Base-by-base conservation (phyloP, 2,329 filamentous ascomycete genomes). In the Hymenotorrendiella dingleyae region DNA sequence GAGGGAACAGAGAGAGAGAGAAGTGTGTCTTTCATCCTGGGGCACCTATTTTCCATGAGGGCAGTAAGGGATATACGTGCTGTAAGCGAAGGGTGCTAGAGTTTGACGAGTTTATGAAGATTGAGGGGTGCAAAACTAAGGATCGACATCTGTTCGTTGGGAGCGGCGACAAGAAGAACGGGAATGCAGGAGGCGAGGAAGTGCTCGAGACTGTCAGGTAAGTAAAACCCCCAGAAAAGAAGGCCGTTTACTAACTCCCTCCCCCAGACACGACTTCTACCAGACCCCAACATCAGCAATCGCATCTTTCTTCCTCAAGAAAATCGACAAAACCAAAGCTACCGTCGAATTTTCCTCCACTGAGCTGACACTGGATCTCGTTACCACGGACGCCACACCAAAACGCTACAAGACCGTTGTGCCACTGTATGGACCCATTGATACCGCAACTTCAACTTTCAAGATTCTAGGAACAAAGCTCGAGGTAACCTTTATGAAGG, bases 91-190 rank as follows among this genome's bases (percentile, higher is more conserved):
- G 89, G 27, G 93, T 98, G 45, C 69, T 98, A 46, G 93, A 98
- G 62, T 98, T 98, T 65, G 90, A 98, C 63, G 84, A 97, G 65
- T 98, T 98, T 67, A 82, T 98, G 82, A 93, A 86, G 66, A 91
- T 98, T 46, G 81, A 86, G 56, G 93, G 93, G 1, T 98, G 93
- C 68, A 81, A 80, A 63, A 89, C 84, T 32, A 93, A 90, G 66
- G 70, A 73, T 32, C 73, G 76, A 47, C 93, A 98, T 70, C 66
- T 95, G 53, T 98, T 96, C 59, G 74, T 97, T 24, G 86, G 86
- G 4, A 84, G 75, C 52, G 86, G 79, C 6, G 74, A 80, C 54
- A 78, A 76, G 55, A 86, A 87, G 65, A 70, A 61, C 62, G 54
- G 67, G 63, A 63, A 62, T 28, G 42, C 60, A 28, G 60, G 64